phyloP scores from a whole-genome alignment of 768 basidiomycete genomes.

The Calvatia gigantea region DNA sequence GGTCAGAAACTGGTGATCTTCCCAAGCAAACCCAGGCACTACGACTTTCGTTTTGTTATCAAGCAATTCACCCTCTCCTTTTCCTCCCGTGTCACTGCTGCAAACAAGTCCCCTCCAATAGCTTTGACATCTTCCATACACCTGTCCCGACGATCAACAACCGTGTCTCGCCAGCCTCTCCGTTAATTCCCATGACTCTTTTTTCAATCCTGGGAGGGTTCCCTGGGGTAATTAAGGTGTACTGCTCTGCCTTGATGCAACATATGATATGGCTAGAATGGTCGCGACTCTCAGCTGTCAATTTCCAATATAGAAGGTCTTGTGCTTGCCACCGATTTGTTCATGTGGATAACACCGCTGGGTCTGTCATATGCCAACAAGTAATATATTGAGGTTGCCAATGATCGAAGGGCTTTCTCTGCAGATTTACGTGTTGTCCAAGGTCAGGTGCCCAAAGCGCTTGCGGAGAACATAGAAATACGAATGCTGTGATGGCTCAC shows the following conservation, averaged over 20 bases:
- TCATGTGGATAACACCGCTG: constrained; percentile 41
- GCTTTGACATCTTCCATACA: constrained; percentile 53
- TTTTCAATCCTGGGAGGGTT: constrained; percentile 30
- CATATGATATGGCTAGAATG: constrained; percentile 44
- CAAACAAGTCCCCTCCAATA: constrained; percentile 38
- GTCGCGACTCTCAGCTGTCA: not conserved
- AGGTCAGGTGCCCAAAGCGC: not conserved
- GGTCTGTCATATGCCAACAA: constrained; percentile 39
- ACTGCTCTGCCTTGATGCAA: constrained; percentile 49
- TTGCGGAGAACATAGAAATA: not conserved
- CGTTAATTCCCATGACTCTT: constrained; percentile 43
- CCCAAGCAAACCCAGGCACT: constrained; percentile 53
- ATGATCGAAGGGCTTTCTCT: constrained; percentile 21
- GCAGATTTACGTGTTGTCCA: not conserved
- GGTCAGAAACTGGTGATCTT: constrained; percentile 47
- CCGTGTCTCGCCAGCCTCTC: constrained; percentile 37
- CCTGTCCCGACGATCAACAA: constrained; percentile 50
- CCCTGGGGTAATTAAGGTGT: constrained; percentile 39
- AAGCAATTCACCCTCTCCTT: constrained; percentile 42
- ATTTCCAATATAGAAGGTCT: not conserved
- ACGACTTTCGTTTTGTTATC: constrained; percentile 61
- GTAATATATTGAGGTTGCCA: constrained; percentile 48
- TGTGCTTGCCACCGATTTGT: constrained; percentile 40
- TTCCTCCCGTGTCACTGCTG: constrained; percentile 28
- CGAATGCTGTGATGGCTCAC: constrained; percentile 5